Evolutionary conservation across 2,329 filamentous ascomycete species (phyloP).

Genomic region (Bipolaris cookei): DNA sequence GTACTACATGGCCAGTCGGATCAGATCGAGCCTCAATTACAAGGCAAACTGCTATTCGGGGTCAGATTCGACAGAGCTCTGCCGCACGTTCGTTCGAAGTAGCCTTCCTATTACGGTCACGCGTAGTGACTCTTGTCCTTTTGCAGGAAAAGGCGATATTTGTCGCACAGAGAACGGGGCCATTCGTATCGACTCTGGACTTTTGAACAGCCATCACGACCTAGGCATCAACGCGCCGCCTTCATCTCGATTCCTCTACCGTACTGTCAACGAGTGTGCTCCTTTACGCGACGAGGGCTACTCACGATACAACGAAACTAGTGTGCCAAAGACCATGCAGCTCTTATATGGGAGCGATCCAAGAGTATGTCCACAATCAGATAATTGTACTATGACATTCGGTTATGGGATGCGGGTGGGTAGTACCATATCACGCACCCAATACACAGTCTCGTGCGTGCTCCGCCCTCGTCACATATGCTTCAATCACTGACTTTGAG

Average conservation of each 20-base stretch:
- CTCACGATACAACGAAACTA: constrained; percentile 8
- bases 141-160: constrained; percentile 18
- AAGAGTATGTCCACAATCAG: background rate
- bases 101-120: constrained; percentile 16
- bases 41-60: constrained; percentile 28
- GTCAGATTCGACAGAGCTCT: constrained; percentile 17
- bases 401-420: constrained; percentile 14
- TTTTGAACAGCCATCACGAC: constrained; percentile 28
- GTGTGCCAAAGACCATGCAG: constrained; percentile 7
- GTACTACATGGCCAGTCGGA: constrained; percentile 11
- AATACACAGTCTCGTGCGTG: constrained; percentile 17
- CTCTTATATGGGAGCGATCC: constrained; percentile 12
- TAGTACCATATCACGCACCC: constrained; percentile 7
- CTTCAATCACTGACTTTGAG: background rate
- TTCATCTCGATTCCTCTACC: constrained; percentile 25
- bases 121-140: constrained; percentile 26
- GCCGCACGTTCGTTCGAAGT: constrained; percentile 24
- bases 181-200: constrained; percentile 31
- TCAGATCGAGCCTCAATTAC: constrained; percentile 26
- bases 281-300: constrained; percentile 27
- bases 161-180: constrained; percentile 23
- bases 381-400: background rate
- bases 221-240: constrained; percentile 35
- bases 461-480: background rate
- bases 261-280: constrained; percentile 30